Percentiles rank a stretch among this genome's conserved stretches.
Evolutionary conservation across 306 rosid species (phyloP).

Genomic region (Ormosia semicastrata): DNA sequence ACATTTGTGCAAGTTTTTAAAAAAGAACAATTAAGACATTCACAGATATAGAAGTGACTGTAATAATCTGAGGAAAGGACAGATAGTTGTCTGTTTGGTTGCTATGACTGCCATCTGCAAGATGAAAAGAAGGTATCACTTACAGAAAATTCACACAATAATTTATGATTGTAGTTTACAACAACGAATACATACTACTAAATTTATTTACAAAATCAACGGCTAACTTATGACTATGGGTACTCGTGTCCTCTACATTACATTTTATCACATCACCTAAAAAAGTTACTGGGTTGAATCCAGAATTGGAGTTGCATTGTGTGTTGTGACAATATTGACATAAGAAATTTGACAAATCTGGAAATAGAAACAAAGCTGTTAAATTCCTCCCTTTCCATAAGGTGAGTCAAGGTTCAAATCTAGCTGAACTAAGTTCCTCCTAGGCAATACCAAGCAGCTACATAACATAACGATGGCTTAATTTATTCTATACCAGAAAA

Average conservation of each 20-base stretch:
- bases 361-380: not conserved
- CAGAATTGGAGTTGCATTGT: not conserved
- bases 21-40: conserved; percentile 43
- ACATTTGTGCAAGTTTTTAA: too few relatives aligned
- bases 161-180: not conserved
- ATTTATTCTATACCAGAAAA: too few relatives aligned
- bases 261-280: not conserved
- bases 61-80: too few relatives aligned
- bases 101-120: conserved; percentile 33
- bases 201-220: not conserved
- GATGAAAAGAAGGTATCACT: not conserved
- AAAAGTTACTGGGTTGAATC: not conserved
- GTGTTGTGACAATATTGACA: not conserved
- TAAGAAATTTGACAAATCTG: not conserved
- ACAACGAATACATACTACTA: not conserved
- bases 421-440: too few relatives aligned
- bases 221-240: not conserved
- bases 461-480: too few relatives aligned
- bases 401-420: not conserved
- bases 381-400: not conserved
- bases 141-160: not conserved
- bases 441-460: too few relatives aligned
- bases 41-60: not conserved
- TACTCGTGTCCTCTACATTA: not conserved
- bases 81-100: too few relatives aligned